phyloP scores from a whole-genome alignment of 805 yeast genomes.

The Pichia pseudocactophila region DNA sequence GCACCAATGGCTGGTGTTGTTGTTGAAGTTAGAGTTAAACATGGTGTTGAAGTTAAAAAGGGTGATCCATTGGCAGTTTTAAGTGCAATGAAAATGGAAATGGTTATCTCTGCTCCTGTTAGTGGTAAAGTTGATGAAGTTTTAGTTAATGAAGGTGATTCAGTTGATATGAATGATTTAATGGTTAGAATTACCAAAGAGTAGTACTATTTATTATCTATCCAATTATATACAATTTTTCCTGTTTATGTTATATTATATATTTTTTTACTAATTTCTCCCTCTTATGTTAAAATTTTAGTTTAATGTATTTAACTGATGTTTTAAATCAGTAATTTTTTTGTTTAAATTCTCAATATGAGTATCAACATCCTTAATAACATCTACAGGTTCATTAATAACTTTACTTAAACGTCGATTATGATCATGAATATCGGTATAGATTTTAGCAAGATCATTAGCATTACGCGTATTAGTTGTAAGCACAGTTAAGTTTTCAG shows the following conservation, averaged over 20 bases:
- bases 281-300: not conserved
- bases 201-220: not conserved
- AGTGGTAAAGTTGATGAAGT: slow-evolving; percentile 78
- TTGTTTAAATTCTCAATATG: not conserved
- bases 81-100: slow-evolving; percentile 99
- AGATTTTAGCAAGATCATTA: not conserved
- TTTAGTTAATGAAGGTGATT: slow-evolving; percentile 79
- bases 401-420: not conserved
- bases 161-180: slow-evolving; percentile 91
- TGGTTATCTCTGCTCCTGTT: slow-evolving; percentile 91
- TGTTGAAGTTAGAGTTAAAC: slow-evolving; percentile 86
- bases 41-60: slow-evolving; percentile 84
- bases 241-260: not conserved
- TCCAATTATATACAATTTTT: not conserved
- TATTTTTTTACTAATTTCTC: not conserved
- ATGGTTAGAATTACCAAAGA: slow-evolving; percentile 49
- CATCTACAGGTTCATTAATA: not conserved
- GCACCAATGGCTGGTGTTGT: slow-evolving; percentile 99
- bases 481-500: not conserved
- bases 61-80: slow-evolving; percentile 92
- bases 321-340: not conserved
- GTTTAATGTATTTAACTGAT: not conserved
- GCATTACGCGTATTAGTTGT: not conserved
- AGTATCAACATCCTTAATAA: not conserved
- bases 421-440: slow-evolving; percentile 2